phyloP scores from a whole-genome alignment of 352 stramenopile genomes.

The Pythium aquatile region DNA sequence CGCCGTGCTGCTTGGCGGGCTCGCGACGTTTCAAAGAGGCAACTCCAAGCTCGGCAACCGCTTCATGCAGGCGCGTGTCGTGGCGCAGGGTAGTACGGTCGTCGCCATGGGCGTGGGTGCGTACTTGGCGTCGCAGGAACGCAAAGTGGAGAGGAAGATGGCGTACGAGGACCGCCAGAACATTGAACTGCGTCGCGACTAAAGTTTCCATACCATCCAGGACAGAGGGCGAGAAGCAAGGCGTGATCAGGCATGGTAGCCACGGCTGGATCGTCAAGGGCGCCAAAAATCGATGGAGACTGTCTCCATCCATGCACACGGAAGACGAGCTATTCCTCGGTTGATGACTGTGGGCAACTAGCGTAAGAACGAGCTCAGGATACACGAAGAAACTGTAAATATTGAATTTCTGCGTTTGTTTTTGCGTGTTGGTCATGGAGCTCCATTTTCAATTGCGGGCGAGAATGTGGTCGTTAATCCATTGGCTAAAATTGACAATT shows the following conservation, averaged over 20 bases:
- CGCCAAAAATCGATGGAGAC: no score
- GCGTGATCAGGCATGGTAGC: neutral
- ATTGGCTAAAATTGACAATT: neutral
- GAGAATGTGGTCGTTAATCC: neutral
- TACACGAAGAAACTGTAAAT: neutral
- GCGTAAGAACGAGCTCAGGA: neutral
- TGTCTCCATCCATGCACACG: neutral
- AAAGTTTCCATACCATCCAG: neutral
- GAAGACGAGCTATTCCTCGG: neutral
- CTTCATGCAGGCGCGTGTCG: constrained; percentile 83
- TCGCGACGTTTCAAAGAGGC: constrained; percentile 67
- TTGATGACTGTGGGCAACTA: neutral
- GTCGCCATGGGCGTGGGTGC: constrained; percentile 57
- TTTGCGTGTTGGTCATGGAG: neutral
- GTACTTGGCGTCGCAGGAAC: constrained; percentile 44
- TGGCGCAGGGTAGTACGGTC: constrained; percentile 67
- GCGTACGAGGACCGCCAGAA: constrained; percentile 74
- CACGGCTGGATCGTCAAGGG: neutral
- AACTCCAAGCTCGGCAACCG: constrained; percentile 76
- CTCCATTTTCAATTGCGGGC: no score
- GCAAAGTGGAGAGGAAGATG: constrained; percentile 48
- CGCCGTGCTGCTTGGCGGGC: constrained; percentile 60
- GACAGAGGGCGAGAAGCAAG: neutral
- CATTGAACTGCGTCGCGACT: constrained; percentile 46
- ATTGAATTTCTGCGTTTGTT: neutral